A percentile compares a stretch with the other conserved stretches of the same genome.
Evolutionary conservation across 306 rosid genomes (phyloP).

Genomic region (Senna tora): DNA sequence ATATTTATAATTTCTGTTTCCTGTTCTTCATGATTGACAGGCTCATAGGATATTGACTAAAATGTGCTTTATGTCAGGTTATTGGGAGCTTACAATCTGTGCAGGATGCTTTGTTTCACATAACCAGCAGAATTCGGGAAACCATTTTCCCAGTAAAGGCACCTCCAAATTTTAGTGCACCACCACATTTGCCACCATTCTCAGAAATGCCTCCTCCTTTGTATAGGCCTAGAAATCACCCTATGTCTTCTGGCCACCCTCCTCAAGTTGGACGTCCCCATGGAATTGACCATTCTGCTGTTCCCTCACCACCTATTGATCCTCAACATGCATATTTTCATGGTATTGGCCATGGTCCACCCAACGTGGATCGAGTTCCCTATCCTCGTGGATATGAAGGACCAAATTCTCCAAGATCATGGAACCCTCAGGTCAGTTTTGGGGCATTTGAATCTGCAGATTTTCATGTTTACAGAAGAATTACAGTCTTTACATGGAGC

Average conservation of each 20-base stretch:
- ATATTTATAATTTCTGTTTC: constrained; percentile 26
- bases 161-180: constrained; percentile 65
- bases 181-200: constrained; percentile 59
- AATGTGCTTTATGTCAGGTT: constrained; percentile 55
- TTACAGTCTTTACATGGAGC: background rate
- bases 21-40: constrained; percentile 4
- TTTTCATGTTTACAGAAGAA: background rate
- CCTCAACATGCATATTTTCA: constrained; percentile 62
- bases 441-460: constrained; percentile 19
- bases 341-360: constrained; percentile 56
- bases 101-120: constrained; percentile 88
- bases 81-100: constrained; percentile 73
- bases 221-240: constrained; percentile 69
- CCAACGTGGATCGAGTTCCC: constrained; percentile 70
- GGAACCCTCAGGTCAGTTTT: constrained; percentile 66
- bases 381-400: constrained; percentile 70
- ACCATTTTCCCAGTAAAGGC: constrained; percentile 66
- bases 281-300: constrained; percentile 63
- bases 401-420: constrained; percentile 73
- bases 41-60: constrained; percentile 16
- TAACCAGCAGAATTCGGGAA: constrained; percentile 81
- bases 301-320: constrained; percentile 60
- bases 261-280: constrained; percentile 65
- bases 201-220: constrained; percentile 73
- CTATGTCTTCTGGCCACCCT: constrained; percentile 65